Evolutionary conservation across 805 yeast genomes (phyloP).

Genomic region (Ogataea thermomethanolica): DNA sequence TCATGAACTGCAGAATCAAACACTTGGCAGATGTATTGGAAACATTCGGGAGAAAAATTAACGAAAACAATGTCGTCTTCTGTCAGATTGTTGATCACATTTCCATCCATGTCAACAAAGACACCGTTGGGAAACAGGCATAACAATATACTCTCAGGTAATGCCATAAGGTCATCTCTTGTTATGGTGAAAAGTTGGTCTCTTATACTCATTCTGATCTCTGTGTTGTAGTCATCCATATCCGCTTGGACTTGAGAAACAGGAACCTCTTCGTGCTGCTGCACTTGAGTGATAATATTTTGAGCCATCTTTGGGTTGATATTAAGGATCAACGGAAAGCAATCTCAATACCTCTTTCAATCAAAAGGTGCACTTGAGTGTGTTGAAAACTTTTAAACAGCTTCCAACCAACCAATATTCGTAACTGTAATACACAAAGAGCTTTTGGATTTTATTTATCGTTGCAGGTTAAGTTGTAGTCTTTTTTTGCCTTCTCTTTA

Average conservation of each 20-base stretch:
- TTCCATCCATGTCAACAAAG: slow-evolving; percentile 71
- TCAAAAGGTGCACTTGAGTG: too few relatives aligned
- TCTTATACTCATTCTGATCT: slow-evolving; percentile 73
- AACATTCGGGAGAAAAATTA: slow-evolving; percentile 82
- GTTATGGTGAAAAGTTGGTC: slow-evolving; percentile 73
- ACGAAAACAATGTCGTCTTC: slow-evolving; percentile 79
- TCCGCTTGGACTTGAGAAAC: slow-evolving; percentile 19
- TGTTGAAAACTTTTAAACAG: too few relatives aligned
- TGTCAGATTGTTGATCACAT: slow-evolving; percentile 72
- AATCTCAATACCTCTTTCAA: too few relatives aligned
- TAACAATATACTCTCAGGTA: slow-evolving; percentile 85
- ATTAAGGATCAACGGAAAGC: too few relatives aligned
- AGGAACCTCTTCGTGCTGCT: slow-evolving; percentile 27
- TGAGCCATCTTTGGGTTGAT: slow-evolving; percentile 24
- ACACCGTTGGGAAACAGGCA: slow-evolving; percentile 91
- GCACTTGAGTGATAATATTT: slow-evolving; percentile 71
- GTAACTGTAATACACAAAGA: not conserved
- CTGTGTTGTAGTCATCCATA: slow-evolving; percentile 54
- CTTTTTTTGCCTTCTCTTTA: slow-evolving; percentile 6
- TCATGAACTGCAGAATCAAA: slow-evolving; percentile 70
- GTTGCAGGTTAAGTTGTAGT: not conserved
- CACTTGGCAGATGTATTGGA: slow-evolving; percentile 72
- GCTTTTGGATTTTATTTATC: not conserved
- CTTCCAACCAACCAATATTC: too few relatives aligned
- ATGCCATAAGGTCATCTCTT: slow-evolving; percentile 82